Evolutionary conservation across 139 green algal species (phyloP).

Genomic region (Marvania coccoides): DNA sequence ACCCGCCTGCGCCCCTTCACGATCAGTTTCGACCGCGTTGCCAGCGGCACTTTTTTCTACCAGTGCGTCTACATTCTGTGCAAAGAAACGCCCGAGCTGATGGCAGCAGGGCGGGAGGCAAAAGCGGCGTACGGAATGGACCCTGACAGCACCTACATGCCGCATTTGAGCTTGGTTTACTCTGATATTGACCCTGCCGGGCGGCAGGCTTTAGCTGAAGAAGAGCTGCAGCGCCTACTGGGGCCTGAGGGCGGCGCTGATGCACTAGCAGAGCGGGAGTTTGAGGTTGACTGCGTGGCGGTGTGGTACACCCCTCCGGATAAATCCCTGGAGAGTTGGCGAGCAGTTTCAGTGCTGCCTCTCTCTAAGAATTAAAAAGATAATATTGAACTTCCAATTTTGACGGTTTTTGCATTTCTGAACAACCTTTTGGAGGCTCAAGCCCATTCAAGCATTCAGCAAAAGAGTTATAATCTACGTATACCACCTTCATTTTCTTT

Average conservation of each 20-base stretch:
- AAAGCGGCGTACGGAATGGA: constrained; percentile 2
- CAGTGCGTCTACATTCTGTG: constrained; percentile 38
- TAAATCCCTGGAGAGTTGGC: not conserved
- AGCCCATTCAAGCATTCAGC: not conserved
- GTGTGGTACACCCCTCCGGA: constrained; percentile 12
- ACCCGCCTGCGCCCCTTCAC: constrained; percentile 8
- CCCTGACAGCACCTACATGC: constrained; percentile 26
- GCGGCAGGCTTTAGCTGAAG: constrained; percentile 1
- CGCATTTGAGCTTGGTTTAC: constrained; percentile 39
- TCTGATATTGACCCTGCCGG: constrained; percentile 11
- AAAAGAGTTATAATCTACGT: too few relatives aligned
- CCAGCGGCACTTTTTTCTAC: constrained; percentile 17
- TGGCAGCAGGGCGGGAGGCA: constrained; percentile 3
- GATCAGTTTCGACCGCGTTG: constrained; percentile 14
- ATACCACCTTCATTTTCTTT: not conserved
- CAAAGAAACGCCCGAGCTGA: not conserved
- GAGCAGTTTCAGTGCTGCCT: not conserved
- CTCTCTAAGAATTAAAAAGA: too few relatives aligned
- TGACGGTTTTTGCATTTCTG: not conserved
- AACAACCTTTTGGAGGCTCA: not conserved
- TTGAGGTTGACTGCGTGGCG: constrained; percentile 13
- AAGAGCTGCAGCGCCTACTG: not conserved
- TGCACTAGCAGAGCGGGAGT: not conserved
- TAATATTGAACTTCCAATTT: constrained; percentile 1
- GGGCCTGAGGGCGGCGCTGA: not conserved